Base-by-base conservation (phyloP, 2,329 filamentous ascomycete genomes). In the Magnaporthiopsis rhizophila region DNA sequence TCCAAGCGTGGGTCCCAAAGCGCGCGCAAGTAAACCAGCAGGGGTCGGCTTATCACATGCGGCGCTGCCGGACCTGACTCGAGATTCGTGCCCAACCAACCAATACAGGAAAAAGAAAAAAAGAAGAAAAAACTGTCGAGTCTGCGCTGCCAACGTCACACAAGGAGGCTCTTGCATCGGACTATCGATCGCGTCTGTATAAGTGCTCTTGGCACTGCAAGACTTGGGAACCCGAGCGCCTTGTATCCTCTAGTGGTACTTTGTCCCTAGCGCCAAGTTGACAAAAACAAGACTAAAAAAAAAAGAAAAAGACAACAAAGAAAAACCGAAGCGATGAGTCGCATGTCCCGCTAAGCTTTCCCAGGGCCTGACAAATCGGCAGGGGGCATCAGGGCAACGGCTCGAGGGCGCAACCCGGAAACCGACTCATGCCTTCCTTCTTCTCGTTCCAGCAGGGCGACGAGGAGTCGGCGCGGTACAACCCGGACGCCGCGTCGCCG, bases 391-490 rank as follows among this genome's bases (percentile, higher is more conserved):
- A 58, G 21, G 21, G 18, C 45, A 11, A 30, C 7, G 21, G 18
- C 45, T 11, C 18, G 15, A 28, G 28, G 18, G n/a, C 57, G 24
- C 24, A 58, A 15, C 24, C 57, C 57, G 24, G 9, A 58, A 24
- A 28, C 26, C 65, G 13, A 8, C 2, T 12, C 34, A 88, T 88
- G 85, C 84, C 86, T 72, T 80, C 81, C 71, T 86, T 88, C 79
- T 89, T 89, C 76, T 80, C 83, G 73, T 89, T 89, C 76, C 86
- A 86, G 67, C 86, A 86, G 71, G 86, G 86, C 73, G 81, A 78
- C 71, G 86, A 89, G 75, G 81, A 84, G 67, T 74, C 72, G 69
- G 75, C 78, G 66, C 79, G 79, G 62, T 74, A 76, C 66, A 79
- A 79, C 66, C 71, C 76, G 61, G 82, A 87, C 70, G 77, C 83